phyloP scores from a whole-genome alignment of 2,329 filamentous ascomycete species.

The Ilyonectria robusta region DNA sequence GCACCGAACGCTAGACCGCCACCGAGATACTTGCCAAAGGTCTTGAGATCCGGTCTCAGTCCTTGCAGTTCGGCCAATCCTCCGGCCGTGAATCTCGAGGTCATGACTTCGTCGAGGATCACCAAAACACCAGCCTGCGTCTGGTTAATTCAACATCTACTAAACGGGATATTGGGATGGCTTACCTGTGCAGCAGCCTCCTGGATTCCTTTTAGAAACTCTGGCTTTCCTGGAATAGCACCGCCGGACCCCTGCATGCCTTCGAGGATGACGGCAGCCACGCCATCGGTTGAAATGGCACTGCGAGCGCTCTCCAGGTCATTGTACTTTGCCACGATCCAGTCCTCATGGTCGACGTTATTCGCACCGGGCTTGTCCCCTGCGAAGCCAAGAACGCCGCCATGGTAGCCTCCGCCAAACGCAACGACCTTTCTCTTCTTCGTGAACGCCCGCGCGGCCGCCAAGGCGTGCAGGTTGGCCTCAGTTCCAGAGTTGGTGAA shows the following conservation, averaged over 20 bases:
- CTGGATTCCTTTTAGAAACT: constrained; percentile 68
- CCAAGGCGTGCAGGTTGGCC: constrained; percentile 72
- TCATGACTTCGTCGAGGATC: constrained; percentile 82
- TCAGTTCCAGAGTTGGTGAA: constrained; percentile 79
- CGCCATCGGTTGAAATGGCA: constrained; percentile 59
- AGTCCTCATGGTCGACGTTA: constrained; percentile 67
- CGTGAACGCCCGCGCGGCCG: constrained; percentile 64
- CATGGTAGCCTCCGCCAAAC: constrained; percentile 62
- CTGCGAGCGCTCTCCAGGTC: constrained; percentile 62
- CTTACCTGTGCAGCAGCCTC: constrained; percentile 57
- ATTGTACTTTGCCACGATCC: constrained; percentile 74
- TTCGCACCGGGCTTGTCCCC: constrained; percentile 55
- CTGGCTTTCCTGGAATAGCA: constrained; percentile 62
- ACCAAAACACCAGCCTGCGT: constrained; percentile 67
- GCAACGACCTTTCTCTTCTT: constrained; percentile 63
- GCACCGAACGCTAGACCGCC: constrained; percentile 77
- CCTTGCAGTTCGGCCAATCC: constrained; percentile 62
- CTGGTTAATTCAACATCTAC: neutral
- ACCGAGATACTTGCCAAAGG: constrained; percentile 77
- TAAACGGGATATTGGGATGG: neutral
- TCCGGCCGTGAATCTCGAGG: constrained; percentile 67
- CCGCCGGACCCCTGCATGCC: constrained; percentile 76
- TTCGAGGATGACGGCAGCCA: constrained; percentile 77
- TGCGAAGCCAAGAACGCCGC: constrained; percentile 55
- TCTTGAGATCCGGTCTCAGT: constrained; percentile 72